A percentile compares a stretch with the other conserved stretches of the same genome.
Evolutionary conservation across 1,284 basidiomycete genomes (phyloP).

Genomic region (Austroboletus novae-zelandiae): DNA sequence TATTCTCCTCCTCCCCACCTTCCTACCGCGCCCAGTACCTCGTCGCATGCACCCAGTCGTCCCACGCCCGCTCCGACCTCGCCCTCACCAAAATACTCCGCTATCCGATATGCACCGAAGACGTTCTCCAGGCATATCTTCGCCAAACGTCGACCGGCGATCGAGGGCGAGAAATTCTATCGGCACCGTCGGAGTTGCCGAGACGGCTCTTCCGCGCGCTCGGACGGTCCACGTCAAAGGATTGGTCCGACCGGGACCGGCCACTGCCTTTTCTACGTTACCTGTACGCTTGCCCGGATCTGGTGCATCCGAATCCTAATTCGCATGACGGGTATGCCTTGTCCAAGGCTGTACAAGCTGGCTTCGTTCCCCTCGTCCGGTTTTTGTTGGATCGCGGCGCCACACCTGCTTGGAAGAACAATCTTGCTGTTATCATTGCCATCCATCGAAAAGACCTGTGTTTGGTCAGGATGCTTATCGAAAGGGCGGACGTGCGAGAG

Average conservation of each 20-base stretch:
- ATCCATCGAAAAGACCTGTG: slow-evolving; percentile 65
- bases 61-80: slow-evolving; percentile 1
- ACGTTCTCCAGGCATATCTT: slow-evolving; percentile 53
- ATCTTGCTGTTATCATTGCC: slow-evolving; percentile 70
- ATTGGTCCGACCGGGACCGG: slow-evolving; percentile 45
- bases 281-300: slow-evolving; percentile 44
- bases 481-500: slow-evolving; percentile 40
- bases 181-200: slow-evolving; percentile 47
- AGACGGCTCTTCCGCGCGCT: slow-evolving; percentile 59
- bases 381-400: slow-evolving; percentile 74
- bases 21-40: slow-evolving; percentile 63
- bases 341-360: slow-evolving; percentile 67
- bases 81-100: slow-evolving; percentile 52
- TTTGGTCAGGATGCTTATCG: slow-evolving; percentile 73
- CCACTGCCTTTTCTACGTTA: slow-evolving; percentile 63
- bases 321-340: slow-evolving; percentile 77
- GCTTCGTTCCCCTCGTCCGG: slow-evolving; percentile 59
- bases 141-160: slow-evolving; percentile 7
- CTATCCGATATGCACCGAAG: slow-evolving; percentile 61
- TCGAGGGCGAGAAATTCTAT: not conserved
- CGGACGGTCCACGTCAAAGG: slow-evolving; percentile 17
- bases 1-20: slow-evolving; percentile 52
- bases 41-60: slow-evolving; percentile 35
- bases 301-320: slow-evolving; percentile 49
- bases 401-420: slow-evolving; percentile 57